Percentiles rank a stretch among this genome's conserved stretches.
phyloP scores from a whole-genome alignment of 768 basidiomycete genomes.

The Serendipita sp. region DNA sequence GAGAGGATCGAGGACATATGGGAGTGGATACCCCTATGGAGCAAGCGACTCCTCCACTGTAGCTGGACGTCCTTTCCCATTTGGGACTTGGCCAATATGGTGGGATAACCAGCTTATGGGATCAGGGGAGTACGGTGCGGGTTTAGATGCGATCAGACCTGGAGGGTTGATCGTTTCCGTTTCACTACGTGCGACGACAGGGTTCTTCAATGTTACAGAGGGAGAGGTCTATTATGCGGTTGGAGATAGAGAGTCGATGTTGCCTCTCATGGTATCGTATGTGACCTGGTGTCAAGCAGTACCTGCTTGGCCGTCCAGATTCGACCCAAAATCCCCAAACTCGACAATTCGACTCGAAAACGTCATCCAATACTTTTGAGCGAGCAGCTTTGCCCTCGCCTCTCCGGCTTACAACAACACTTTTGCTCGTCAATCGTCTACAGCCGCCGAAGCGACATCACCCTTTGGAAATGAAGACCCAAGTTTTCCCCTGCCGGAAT shows the following conservation, averaged over 20 bases:
- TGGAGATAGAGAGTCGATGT: neutral
- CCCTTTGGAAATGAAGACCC: too few species aligned
- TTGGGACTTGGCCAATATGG: neutral
- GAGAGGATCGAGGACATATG: neutral
- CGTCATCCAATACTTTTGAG: conserved; percentile 11
- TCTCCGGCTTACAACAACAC: conserved; percentile 11
- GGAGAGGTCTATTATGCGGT: neutral
- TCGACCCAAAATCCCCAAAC: neutral
- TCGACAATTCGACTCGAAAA: neutral
- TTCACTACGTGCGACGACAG: neutral
- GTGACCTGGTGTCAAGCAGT: neutral
- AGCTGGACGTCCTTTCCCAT: neutral
- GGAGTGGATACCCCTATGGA: neutral
- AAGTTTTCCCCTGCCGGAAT: too few species aligned
- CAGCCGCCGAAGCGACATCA: too few species aligned
- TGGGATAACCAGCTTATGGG: neutral
- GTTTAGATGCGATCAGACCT: neutral
- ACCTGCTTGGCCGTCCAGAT: neutral
- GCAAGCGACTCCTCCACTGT: neutral
- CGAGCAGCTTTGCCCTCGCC: conserved; percentile 8
- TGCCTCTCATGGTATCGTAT: neutral
- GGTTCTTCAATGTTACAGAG: neutral
- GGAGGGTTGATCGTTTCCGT: neutral
- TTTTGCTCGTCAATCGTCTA: too few species aligned
- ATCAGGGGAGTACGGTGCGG: neutral